Percentiles rank a stretch among this genome's conserved stretches.
phyloP scores from a whole-genome alignment of 768 basidiomycete species.

The Rhodosporidiobolus sp. region DNA sequence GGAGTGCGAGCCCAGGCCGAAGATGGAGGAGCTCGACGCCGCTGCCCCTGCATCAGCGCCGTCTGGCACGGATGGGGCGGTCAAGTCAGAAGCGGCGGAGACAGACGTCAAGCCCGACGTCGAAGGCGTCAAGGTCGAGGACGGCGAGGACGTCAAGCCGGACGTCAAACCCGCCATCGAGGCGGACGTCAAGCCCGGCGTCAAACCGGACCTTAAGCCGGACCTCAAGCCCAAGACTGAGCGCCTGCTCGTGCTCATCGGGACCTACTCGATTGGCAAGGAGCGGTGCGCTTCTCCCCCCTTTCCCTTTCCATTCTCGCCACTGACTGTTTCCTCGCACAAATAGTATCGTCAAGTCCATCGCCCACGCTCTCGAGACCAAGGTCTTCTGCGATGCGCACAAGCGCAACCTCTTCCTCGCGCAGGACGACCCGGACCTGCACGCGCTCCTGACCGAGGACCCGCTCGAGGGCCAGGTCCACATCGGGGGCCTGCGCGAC shows the following conservation, averaged over 20 bases:
- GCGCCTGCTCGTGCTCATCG: constrained; percentile 41
- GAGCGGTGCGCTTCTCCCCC: constrained; percentile 58
- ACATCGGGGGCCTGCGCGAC: constrained; percentile 71
- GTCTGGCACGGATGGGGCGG: too few relatives aligned
- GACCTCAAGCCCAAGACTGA: constrained; percentile 38
- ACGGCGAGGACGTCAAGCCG: not conserved
- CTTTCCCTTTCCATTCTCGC: not conserved
- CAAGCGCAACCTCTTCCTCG: constrained; percentile 76
- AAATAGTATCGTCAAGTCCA: constrained; percentile 55
- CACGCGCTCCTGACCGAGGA: constrained; percentile 71
- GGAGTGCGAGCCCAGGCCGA: constrained; percentile 7
- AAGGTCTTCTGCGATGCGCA: constrained; percentile 86
- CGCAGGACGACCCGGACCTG: constrained; percentile 79
- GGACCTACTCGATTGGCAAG: constrained; percentile 96
- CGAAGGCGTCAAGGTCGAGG: not conserved
- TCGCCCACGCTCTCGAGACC: constrained; percentile 73
- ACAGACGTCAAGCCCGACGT: not conserved
- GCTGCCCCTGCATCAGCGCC: not conserved
- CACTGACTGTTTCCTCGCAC: not conserved
- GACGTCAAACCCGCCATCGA: not conserved
- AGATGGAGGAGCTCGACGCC: not conserved
- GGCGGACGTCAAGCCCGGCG: constrained; percentile 15
- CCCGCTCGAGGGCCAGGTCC: constrained; percentile 73
- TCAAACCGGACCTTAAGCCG: constrained; percentile 27
- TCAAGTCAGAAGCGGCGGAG: too few relatives aligned